phyloP scores from a whole-genome alignment of 495 filamentous ascomycete species.

The Penicilliopsis zonata region DNA sequence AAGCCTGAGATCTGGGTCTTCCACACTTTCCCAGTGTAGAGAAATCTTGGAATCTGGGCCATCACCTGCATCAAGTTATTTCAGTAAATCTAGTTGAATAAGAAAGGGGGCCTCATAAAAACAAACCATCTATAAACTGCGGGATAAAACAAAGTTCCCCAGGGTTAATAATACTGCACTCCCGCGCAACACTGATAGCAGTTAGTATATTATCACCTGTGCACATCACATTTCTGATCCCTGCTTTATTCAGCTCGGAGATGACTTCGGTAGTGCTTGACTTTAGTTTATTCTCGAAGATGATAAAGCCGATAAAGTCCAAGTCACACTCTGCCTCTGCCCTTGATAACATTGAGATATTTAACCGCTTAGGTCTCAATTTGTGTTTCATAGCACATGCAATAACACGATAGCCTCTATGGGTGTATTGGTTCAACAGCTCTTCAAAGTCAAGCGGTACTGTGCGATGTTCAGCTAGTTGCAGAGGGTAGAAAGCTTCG shows the following conservation, averaged over 20 bases:
- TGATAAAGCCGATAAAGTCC: slow-evolving; percentile 87
- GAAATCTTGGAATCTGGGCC: slow-evolving; percentile 53
- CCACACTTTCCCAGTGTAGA: slow-evolving; percentile 84
- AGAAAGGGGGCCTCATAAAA: not conserved
- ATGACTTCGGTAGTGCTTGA: slow-evolving; percentile 66
- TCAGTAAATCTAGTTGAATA: not conserved
- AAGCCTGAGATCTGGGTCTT: slow-evolving; percentile 62
- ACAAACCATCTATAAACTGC: slow-evolving; percentile 63
- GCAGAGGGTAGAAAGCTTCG: too few relatives aligned
- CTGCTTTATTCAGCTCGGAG: slow-evolving; percentile 69
- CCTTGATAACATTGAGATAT: slow-evolving; percentile 85
- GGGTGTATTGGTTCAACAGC: slow-evolving; percentile 76
- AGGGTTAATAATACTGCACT: slow-evolving; percentile 73
- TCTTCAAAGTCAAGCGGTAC: slow-evolving; percentile 87
- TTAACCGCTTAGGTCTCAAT: slow-evolving; percentile 78
- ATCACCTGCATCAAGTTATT: slow-evolving; percentile 32
- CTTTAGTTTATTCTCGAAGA: slow-evolving; percentile 98
- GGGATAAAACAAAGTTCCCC: slow-evolving; percentile 85
- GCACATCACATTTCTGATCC: slow-evolving; percentile 90
- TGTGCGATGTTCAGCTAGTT: too few relatives aligned
- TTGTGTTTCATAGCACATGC: slow-evolving; percentile 86
- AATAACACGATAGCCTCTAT: slow-evolving; percentile 95
- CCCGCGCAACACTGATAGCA: slow-evolving; percentile 89
- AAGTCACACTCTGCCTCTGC: slow-evolving; percentile 70
- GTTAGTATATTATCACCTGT: slow-evolving; percentile 98